phyloP scores from a whole-genome alignment of 1,139 yeast species.

The Lodderomyces margitis region DNA sequence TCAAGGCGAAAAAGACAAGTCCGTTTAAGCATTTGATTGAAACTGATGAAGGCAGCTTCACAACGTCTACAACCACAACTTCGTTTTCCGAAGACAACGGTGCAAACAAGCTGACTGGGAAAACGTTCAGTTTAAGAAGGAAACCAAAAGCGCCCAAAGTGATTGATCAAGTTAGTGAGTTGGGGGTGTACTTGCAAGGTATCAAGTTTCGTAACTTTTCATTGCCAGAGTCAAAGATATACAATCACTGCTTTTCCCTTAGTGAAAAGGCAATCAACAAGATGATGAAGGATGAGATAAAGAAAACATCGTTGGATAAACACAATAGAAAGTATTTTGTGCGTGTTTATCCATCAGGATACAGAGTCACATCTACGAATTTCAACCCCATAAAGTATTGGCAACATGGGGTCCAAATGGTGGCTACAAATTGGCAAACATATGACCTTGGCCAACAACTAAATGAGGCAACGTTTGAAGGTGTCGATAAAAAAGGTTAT shows the following conservation, averaged over 20 bases:
- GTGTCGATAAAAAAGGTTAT: slow-evolving; percentile 61
- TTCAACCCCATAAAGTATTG: slow-evolving; percentile 78
- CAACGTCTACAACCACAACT: slow-evolving; percentile 28
- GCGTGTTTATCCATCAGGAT: slow-evolving; percentile 85
- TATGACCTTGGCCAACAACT: slow-evolving; percentile 86
- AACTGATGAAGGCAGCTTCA: slow-evolving; percentile 24
- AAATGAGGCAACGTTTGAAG: slow-evolving; percentile 79
- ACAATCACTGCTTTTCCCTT: slow-evolving; percentile 82
- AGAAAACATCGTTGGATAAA: slow-evolving; percentile 54
- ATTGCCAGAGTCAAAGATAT: slow-evolving; percentile 78
- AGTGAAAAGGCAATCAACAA: slow-evolving; percentile 68
- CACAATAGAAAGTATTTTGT: slow-evolving; percentile 76
- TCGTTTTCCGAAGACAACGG: slow-evolving; percentile 50
- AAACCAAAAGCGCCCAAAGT: slow-evolving; percentile 26
- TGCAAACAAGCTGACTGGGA: slow-evolving; percentile 1
- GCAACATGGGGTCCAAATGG: slow-evolving; percentile 89
- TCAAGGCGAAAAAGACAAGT: slow-evolving; percentile 71
- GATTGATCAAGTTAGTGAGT: slow-evolving; percentile 49
- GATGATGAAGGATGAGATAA: slow-evolving; percentile 61
- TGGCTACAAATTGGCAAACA: slow-evolving; percentile 96
- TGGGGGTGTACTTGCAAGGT: slow-evolving; percentile 73
- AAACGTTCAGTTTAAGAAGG: slow-evolving; percentile 23
- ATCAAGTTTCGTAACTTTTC: slow-evolving; percentile 78
- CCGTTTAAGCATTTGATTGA: slow-evolving; percentile 20
- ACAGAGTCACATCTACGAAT: slow-evolving; percentile 74